Base-by-base conservation (phyloP, 2,329 filamentous ascomycete genomes). In the Colletotrichum sp. region DNA sequence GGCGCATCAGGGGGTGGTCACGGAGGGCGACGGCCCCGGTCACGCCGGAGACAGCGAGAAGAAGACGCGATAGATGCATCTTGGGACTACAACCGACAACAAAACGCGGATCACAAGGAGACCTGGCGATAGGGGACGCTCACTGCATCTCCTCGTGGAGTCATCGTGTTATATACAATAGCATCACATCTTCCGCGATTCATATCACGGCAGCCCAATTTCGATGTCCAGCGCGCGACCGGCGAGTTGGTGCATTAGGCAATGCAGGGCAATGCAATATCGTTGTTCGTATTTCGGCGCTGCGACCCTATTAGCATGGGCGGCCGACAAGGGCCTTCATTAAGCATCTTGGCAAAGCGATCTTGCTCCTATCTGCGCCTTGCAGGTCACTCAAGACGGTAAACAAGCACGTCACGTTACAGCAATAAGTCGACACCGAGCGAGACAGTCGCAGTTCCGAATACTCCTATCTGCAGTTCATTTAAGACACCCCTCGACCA, bases 271-370 rank as follows among this genome's bases (percentile, higher is more conserved):
- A 16, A 57, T 66, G 60, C 72, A 60, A 49, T 64, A 2, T 52
- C 4, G 6, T 68, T 57, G 12, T 67, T 75, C 69, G 72, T 75
- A 75, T 75, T 66, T 63, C 69, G 36, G 69, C n/a, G 63, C 18
- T 63, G 36, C 62, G 36, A 72, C 62, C 69, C 62, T 62, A 55
- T 32, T 32, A 67, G 62, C 36, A 68, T 72, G 69, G 62, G 36
- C 57, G 16, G 52, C 32, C 44, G 59, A 60, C 67, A 32, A 71
- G 72, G 69, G 69, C 60, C 5, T 26, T 44, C 55, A 63, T 52
- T 26, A 57, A 36, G 8, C 44, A 18, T 57, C 71, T 74, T 74
- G 66, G 67, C 59, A 15, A n/a, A 39, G 12, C 12, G n/a, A n/a
- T 64, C 13, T 28, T 63, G 9, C 15, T 49, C 52, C 55, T 64